A percentile compares a stretch with the other conserved stretches of the same genome.
Evolutionary conservation across 345 rosid species (phyloP).

Genomic region (Citrus mangshanensis): DNA sequence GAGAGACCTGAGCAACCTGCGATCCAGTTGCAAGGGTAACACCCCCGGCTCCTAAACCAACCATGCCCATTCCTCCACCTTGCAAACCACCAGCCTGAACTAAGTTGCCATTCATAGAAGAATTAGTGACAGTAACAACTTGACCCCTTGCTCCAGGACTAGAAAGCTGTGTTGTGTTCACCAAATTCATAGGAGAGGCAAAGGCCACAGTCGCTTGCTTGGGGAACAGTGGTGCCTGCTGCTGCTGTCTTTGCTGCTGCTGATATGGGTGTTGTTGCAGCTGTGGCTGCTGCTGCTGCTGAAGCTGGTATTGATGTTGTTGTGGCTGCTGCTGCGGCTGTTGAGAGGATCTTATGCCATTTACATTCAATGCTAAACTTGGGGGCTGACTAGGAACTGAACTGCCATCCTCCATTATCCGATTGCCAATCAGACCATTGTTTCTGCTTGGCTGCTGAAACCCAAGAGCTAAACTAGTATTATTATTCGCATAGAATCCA

Average conservation of each 20-base stretch:
- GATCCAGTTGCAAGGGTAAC: conserved; percentile 52
- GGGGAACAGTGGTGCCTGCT: conserved; percentile 57
- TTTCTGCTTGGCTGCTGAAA: conserved; percentile 59
- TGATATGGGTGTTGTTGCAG: conserved; percentile 23
- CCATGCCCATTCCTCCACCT: conserved; percentile 40
- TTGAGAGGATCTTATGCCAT: conserved; percentile 41
- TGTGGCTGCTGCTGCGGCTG: conserved; percentile 30
- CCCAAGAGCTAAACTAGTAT: conserved; percentile 40
- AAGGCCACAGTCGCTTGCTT: conserved; percentile 61
- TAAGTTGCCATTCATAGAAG: conserved; percentile 38
- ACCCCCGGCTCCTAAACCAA: conserved; percentile 33
- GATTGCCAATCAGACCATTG: conserved; percentile 40
- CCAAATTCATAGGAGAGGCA: conserved; percentile 42
- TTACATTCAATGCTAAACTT: conserved; percentile 40
- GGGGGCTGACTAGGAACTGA: conserved; percentile 41
- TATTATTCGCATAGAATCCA: conserved; percentile 42
- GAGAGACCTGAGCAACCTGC: conserved; percentile 59
- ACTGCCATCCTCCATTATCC: conserved; percentile 32
- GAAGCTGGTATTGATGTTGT: conserved; percentile 8
- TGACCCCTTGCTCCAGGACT: conserved; percentile 44
- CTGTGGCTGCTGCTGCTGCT: conserved; percentile 15
- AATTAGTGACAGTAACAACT: conserved; percentile 38
- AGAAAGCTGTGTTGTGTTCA: conserved; percentile 33
- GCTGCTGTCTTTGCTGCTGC: conserved; percentile 34
- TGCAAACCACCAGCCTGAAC: conserved; percentile 36